Percentiles rank a stretch among this genome's conserved stretches.
Conservation (phyloP, 768 basidiomycete species). For the Tricholoma sp. region DNA sequence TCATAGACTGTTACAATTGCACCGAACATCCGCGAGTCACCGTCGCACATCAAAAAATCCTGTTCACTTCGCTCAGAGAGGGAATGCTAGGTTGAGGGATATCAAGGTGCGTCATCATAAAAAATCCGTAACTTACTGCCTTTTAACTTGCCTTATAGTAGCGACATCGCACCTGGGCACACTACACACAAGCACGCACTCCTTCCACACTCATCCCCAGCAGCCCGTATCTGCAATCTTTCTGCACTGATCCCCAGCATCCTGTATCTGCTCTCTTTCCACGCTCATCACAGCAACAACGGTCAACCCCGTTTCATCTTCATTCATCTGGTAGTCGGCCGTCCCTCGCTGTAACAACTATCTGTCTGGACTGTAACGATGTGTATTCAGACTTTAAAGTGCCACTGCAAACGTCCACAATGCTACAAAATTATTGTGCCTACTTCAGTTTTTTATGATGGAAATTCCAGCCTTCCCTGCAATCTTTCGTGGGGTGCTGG, state of each 20-base stretch:
- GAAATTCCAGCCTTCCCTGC: neutral
- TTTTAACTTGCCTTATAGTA: too few relatives aligned
- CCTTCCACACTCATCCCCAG: neutral
- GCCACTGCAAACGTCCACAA: neutral
- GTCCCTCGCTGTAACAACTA: too few relatives aligned
- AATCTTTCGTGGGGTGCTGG: neutral
- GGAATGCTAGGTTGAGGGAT: neutral
- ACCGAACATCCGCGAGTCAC: neutral
- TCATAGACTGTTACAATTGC: neutral
- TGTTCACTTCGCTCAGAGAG: neutral
- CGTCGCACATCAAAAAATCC: neutral
- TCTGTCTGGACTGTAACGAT: neutral
- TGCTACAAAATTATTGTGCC: too few relatives aligned
- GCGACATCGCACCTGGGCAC: neutral
- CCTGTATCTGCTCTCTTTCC: neutral
- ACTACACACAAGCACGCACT: neutral
- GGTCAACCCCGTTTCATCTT: neutral
- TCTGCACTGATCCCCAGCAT: neutral
- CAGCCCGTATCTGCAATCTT: neutral
- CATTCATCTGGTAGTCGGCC: too few relatives aligned
- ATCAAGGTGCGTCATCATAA: neutral
- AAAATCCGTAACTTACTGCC: neutral
- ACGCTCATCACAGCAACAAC: neutral
- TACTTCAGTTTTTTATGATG: too few relatives aligned
- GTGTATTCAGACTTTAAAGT: neutral